Base-by-base conservation (phyloP, 2,329 filamentous ascomycete genomes). In the Beauveria brongniartii region DNA sequence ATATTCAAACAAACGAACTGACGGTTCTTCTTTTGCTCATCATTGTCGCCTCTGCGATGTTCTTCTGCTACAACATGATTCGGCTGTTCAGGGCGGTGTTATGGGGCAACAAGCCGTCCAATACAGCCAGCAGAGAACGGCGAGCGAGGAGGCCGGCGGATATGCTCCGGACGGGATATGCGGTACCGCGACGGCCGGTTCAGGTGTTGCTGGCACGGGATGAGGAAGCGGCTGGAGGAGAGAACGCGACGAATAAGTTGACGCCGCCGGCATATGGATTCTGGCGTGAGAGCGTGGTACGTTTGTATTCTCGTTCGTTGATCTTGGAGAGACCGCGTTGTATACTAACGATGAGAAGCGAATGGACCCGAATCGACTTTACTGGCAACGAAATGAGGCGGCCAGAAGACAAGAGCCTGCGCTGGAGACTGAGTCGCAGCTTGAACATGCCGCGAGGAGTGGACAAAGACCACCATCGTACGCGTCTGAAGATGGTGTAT, bases 181-280 rank as follows among this genome's bases (percentile, higher is more conserved):
- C 85, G 59, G 79, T 91, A 40, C 91, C 91, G 4, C 75, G 80
- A 9, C 79, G 82, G 28, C 92, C 92, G 1, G 95, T 96, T 63
- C 86, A 82, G 46, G 90, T 96, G 12, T 83, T 89, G 20, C 79
- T 93, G 51, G 85, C 86, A 2, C 81, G 84, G 46, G 91, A 94
- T 68, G 89, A 92, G 68, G 90, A 92, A 68, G 82, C 83, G 20
- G 81, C 77, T 2, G 82, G 81, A 3, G 71, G 80, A 58, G 80
- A 83, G 61, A 82, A 78, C 55, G 81, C 84, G 62, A 75, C 81
- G 0, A 75, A 76, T 47, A 85, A 86, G 67, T 65, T 80, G 22
- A 84, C 86, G 9, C 92, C 92, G 4, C 92, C 92, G 0, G 91
- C 91, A 2, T 96, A 96, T 70, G 92, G 92, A 0, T 76, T 91